Evolutionary conservation across 176 grass and related monocot genomes (phyloP), one percentile per base, ranked within the genome.

Genomic region (Saccharum officinarum): DNA sequence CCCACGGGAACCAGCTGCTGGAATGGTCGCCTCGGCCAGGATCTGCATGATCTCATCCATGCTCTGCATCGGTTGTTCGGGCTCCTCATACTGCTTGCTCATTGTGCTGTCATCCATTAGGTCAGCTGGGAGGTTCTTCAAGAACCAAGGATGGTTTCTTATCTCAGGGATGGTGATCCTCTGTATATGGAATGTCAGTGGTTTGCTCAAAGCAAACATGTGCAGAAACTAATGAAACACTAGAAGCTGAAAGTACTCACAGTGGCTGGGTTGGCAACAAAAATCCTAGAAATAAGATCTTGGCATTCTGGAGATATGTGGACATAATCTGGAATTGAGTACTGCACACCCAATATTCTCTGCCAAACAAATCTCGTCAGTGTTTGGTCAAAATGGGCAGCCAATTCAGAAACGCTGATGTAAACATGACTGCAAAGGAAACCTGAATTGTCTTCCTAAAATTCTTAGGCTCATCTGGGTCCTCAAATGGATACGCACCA

Each of bases 1-100:
- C 34, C 86, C 72, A 34, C 45, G 75, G 12, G 91, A 82, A 6
- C 95, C 85, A 18, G 91, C 84, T 9, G 93, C 80, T 10, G 95
- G 93, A 59, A 98, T 88, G 33, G 93, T 98, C 5, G 95, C 95
- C 50, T 98, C 93, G 4, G 87, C 89, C 72, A 95, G 78, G 74
- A 98, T 98, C 80, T 93, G 93, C 95, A 95, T 98, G 59, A 98
- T 98, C 80, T 98, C 89, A 59, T 98, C 93, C 63, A 87, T 93
- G 79, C 82, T 83, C 68, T 98, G 93, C 92, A 95, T 95, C 14
- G 95, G 95, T 49, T 93, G 91, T 3, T 98, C 95, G 0, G 92
- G 92, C 83, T 98, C 95, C 76, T 93, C 92, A 0, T 95, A 95
- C 33, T 95, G 91, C 46, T 76, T 91, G 81, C 91, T 90, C 91